Base-by-base conservation (phyloP, 192 early-diverging fungal species). In the Entophlyctis luteolus region DNA sequence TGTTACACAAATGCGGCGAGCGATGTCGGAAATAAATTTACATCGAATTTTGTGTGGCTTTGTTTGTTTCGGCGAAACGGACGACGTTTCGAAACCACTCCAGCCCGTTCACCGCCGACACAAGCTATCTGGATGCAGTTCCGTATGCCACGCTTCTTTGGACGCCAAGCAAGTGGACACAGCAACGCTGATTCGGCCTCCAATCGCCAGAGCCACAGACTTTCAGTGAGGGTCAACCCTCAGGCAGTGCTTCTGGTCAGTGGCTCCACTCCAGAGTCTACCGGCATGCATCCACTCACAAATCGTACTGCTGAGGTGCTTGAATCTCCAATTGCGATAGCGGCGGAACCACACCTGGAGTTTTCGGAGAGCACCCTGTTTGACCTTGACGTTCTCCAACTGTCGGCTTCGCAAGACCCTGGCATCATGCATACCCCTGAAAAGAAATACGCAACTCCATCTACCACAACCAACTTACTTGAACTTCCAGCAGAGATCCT, bases 401-500 rank as follows among this genome's bases (percentile, higher is more conserved):
- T 10, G 4, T 35, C 10, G 8, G 12, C 22, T 33, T 1, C 25
- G 36, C 4, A 18, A 10, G 22, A 5, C 6, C 10, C 10, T 16
- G 0, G 23, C 16, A 55, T 12, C 36, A 55, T 1, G 27, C 16
- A 27, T 29, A 18, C 20, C n/a, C n/a, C n/a, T n/a, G n/a, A n/a
- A n/a, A n/a, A n/a, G n/a, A 14, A 59, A 36, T 31, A 8, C 55
- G 5, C 16, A 25, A n/a, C 33, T 25, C 16, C 5, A 12, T 36
- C 57, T n/a, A 25, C 28, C 20, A 10, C 16, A 12, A 37, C 25
- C 34, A 42, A 36, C 8, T 59, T 70, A 32, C 0, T 54, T 25
- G 16, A 70, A 34, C 60, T 82, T 14, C 80, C 80, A 0, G 65
- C 58, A 25, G 80, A 82, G 62, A 62, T 82, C 25, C 32, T 79